Conservation (phyloP, 352 stramenopile species). For the Pythium vanterpoolii region DNA sequence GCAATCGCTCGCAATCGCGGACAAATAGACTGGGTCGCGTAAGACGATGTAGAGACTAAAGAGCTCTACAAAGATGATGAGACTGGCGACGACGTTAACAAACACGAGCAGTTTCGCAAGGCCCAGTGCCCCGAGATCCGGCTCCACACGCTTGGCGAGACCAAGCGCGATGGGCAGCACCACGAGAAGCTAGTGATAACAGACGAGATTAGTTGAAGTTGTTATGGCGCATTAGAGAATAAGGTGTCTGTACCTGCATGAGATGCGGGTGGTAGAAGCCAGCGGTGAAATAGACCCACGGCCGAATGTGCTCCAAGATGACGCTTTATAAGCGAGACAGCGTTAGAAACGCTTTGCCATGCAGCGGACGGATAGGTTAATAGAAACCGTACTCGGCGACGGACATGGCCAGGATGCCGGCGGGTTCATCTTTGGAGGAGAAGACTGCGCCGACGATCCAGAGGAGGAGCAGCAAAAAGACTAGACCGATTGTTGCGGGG, state of each 20-base stretch:
- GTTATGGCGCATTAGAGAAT: neutral
- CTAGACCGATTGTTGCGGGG: constrained; percentile 58
- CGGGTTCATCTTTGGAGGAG: constrained; percentile 61
- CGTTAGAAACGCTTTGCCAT: neutral
- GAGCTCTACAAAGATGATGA: constrained; percentile 76
- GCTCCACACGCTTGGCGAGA: constrained; percentile 76
- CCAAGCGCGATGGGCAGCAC: constrained; percentile 64
- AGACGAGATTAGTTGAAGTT: neutral
- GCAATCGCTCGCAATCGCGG: constrained; percentile 6
- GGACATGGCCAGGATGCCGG: constrained; percentile 71
- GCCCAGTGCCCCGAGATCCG: constrained; percentile 56
- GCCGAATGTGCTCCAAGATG: constrained; percentile 82
- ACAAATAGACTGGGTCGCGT: constrained; percentile 76
- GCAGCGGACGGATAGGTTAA: neutral
- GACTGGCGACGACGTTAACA: constrained; percentile 61
- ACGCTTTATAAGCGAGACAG: constrained; percentile 33
- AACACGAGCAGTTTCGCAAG: constrained; percentile 72
- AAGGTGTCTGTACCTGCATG: constrained; percentile 40
- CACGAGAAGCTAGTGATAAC: constrained; percentile 44
- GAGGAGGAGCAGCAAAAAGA: constrained; percentile 59
- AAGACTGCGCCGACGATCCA: constrained; percentile 75
- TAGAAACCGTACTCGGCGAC: constrained; percentile 43
- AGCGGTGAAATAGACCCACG: constrained; percentile 83
- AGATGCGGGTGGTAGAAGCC: constrained; percentile 85
- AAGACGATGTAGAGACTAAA: constrained; percentile 85